Conservation (phyloP, 441 rosid species). For the Erodium texanum region DNA sequence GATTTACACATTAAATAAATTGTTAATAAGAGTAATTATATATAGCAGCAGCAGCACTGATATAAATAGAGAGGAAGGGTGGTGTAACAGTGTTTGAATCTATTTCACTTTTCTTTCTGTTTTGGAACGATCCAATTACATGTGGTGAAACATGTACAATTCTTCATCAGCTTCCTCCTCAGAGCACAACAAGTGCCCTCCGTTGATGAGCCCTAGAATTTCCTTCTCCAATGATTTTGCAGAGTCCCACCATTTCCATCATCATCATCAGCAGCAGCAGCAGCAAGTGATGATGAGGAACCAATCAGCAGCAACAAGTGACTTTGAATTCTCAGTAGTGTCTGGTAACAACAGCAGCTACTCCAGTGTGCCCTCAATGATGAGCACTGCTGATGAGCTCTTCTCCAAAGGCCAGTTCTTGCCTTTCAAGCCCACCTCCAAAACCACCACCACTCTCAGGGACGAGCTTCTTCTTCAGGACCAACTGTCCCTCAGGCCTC, state of each 20-base stretch:
- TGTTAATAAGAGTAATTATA: no score
- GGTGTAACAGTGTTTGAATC: no score
- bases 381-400: slow-evolving; percentile 84
- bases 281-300: neutral
- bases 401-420: slow-evolving; percentile 77
- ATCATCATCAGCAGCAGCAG: no score
- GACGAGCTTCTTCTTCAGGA: slow-evolving; percentile 74
- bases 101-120: no score
- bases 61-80: no score
- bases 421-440: slow-evolving; percentile 53
- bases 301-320: slow-evolving; percentile 16
- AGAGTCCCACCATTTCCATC: slow-evolving; percentile 10
- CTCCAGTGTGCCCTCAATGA: slow-evolving; percentile 26
- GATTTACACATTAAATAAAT: no score
- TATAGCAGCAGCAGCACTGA: no score
- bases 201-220: slow-evolving; percentile 20
- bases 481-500: slow-evolving; percentile 38
- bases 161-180: neutral
- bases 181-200: slow-evolving; percentile 8
- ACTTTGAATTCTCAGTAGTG: slow-evolving; percentile 73
- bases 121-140: no score
- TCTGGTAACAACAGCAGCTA: slow-evolving; percentile 26
- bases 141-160: neutral
- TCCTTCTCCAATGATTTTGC: slow-evolving; percentile 27
- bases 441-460: slow-evolving; percentile 40